Evolutionary conservation across 352 stramenopile species (phyloP), one percentile per base, ranked within the genome.

Genomic region (Phytophthora pluvialis): DNA sequence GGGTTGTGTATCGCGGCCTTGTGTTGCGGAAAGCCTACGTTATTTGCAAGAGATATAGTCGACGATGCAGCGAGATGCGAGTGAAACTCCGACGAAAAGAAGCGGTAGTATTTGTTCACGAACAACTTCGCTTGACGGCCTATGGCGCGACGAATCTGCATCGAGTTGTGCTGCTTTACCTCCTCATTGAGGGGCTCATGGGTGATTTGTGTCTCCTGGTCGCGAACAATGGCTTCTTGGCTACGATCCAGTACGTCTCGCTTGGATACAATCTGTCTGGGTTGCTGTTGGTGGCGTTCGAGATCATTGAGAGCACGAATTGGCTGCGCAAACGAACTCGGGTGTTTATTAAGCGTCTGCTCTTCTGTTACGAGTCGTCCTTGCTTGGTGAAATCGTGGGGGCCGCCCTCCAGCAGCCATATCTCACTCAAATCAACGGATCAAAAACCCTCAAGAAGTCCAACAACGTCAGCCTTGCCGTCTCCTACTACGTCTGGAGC

Each of bases 201-300:
- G 21, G 49, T n/a, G 67, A 75, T 28, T 53, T 75, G 26, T 75
- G 72, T 49, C 64, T 76, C 16, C 47, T 73, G 16, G 54, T 76
- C 8, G 58, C 64, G 12, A 73, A 69, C 36, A 60, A 65, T 33
- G 68, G 64, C 0, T 47, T 77, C 4, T 40, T 44, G 35, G 40
- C 59, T 11, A 64, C 66, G 16, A 45, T 73, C 10, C 61, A 70
- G 21, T 70, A 65, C 28, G 39, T 53, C 16, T 70, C 61, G n/a
- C 40, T 70, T 25, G 65, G 64, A 29, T 73, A 73, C 31, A 77
- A 77, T 16, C 26, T 73, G 0, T 65, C 69, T 0, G 69, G 69
- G 5, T 18, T 73, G 44, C 10, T 77, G 8, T 58, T 71, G 21
- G 21, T 77, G 48, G 35, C 53, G 3, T 77, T 73, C n/a, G 68